Conservation (phyloP, 805 yeast species). For the Candida ficus region DNA sequence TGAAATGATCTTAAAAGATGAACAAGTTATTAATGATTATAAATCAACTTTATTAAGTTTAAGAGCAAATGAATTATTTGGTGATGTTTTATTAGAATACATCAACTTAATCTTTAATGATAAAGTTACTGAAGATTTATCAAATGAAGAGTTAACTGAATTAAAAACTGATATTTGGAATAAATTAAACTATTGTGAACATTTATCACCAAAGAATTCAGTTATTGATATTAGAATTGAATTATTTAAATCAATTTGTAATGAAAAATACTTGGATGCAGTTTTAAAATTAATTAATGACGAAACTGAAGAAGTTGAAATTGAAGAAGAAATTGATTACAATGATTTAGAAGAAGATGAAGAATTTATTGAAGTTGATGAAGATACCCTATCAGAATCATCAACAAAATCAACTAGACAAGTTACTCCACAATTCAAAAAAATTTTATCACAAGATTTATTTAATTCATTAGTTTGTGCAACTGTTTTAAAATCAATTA, state of each 20-base stretch:
- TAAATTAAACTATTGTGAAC: conserved; percentile 20
- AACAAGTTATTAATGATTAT: conserved; percentile 19
- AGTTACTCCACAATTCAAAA: conserved; percentile 16
- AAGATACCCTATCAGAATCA: background rate
- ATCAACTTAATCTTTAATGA: conserved; percentile 22
- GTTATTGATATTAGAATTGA: conserved; percentile 24
- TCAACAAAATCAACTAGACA: conserved; percentile 2
- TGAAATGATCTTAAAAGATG: conserved; percentile 21
- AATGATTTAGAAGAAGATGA: conserved; percentile 7
- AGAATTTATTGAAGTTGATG: conserved; percentile 8
- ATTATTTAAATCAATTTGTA: conserved; percentile 25
- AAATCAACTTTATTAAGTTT: conserved; percentile 20
- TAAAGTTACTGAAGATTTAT: conserved; percentile 10
- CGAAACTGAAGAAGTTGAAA: conserved; percentile 5
- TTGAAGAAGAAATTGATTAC: background rate
- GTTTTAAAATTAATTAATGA: conserved; percentile 16
- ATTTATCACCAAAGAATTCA: conserved; percentile 23
- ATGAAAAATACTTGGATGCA: conserved; percentile 22
- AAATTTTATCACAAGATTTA: conserved; percentile 20
- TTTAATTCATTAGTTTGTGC: conserved; percentile 23
- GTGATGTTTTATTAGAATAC: conserved; percentile 23
- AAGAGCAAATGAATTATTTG: conserved; percentile 27
- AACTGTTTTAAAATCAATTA: conserved; percentile 19
- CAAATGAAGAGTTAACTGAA: conserved; percentile 21
- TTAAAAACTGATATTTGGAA: conserved; percentile 24